These are phyloP conservation scores for Heterobasidion annosum DNA, from an alignment of 1,284 basidiomycete species.

Conservation along the genomic window DNA sequence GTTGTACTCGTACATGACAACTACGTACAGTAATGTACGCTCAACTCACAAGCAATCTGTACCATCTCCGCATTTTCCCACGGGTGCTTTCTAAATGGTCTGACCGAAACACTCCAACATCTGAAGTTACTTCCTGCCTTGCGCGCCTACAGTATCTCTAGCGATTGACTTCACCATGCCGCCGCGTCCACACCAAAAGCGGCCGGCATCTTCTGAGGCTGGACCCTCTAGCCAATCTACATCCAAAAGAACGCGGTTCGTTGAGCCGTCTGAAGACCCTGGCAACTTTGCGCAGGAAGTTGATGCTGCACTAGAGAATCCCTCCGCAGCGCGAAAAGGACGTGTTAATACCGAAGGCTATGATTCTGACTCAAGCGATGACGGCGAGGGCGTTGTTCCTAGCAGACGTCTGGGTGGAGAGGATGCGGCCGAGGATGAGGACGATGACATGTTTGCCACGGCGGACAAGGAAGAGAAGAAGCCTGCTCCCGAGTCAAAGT, in stretches of 20 bases:
- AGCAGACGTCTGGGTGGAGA: constrained; percentile 54
- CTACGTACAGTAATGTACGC: too few species aligned
- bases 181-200: constrained; percentile 43
- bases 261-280: constrained; percentile 68
- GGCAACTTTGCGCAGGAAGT: constrained; percentile 68
- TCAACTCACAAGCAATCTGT: too few species aligned
- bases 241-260: constrained; percentile 74
- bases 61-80: too few species aligned
- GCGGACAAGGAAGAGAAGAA: constrained; percentile 48
- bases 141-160: neutral
- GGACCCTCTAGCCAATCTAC: constrained; percentile 19
- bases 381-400: constrained; percentile 82
- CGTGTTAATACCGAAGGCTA: constrained; percentile 83
- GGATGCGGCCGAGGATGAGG: constrained; percentile 44
- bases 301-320: constrained; percentile 61
- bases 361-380: constrained; percentile 89
- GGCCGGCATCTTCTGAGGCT: constrained; percentile 39
- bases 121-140: too few species aligned
- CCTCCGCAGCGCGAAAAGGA: constrained; percentile 47
- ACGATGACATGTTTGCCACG: constrained; percentile 87
- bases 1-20: too few species aligned
- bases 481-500: constrained; percentile 31
- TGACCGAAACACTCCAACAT: too few species aligned
- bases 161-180: constrained; percentile 28
- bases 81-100: too few species aligned